These are phyloP conservation scores for Neofusicoccum ribis DNA, from an alignment of 2,329 filamentous ascomycete species.

Conservation along the genomic window DNA sequence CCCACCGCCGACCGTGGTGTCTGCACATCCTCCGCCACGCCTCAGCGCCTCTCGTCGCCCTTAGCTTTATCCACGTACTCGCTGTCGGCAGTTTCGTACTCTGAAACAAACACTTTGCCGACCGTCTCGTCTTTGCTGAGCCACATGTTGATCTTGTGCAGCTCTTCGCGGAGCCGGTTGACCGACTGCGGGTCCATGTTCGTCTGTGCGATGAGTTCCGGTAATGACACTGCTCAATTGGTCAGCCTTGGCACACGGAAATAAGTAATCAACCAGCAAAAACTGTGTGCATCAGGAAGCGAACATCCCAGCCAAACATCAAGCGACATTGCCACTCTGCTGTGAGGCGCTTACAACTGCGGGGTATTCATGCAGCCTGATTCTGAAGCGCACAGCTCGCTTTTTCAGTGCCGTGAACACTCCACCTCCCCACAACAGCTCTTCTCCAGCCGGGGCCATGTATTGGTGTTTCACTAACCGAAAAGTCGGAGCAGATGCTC, in stretches of 20 bases:
- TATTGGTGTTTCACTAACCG: constrained; percentile 57
- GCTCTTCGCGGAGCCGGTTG: constrained; percentile 82
- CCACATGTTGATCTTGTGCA: constrained; percentile 84
- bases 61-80: constrained; percentile 71
- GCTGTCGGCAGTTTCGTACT: constrained; percentile 71
- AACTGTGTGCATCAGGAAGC: constrained; percentile 4
- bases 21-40: neutral
- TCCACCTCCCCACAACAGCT: neutral
- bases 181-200: constrained; percentile 97
- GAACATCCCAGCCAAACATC: neutral
- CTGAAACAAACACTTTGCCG: constrained; percentile 72
- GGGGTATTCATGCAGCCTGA: neutral
- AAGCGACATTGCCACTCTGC: neutral
- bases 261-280: constrained; percentile 5
- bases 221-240: constrained; percentile 65
- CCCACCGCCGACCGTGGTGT: neutral
- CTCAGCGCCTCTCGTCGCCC: constrained; percentile 25
- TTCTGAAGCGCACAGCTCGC: neutral
- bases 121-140: constrained; percentile 68
- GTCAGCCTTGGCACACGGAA: constrained; percentile 4
- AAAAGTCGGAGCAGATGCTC: constrained; percentile 89
- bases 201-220: constrained; percentile 92
- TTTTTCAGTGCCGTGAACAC: neutral
- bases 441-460: neutral
- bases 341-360: neutral